Percentiles rank a stretch among this genome's conserved stretches.
Evolutionary conservation across 2,329 filamentous ascomycete species (phyloP).

Genomic region (Thelonectria rubi): DNA sequence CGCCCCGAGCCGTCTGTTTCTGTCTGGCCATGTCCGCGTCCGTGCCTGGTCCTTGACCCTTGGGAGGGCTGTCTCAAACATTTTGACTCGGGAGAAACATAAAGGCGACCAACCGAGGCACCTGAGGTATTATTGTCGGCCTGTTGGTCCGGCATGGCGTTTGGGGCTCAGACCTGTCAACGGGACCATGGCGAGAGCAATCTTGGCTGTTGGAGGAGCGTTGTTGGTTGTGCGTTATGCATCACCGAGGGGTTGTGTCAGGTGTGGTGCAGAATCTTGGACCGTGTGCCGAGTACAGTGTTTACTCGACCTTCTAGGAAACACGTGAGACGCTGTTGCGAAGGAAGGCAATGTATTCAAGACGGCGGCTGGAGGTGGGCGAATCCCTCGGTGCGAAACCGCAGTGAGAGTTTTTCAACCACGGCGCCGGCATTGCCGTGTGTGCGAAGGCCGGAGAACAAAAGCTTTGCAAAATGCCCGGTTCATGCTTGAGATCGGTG

Average conservation of each 20-base stretch:
- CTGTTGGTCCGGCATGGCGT: conserved; percentile 1
- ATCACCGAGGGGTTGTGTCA: background rate
- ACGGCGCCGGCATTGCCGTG: background rate
- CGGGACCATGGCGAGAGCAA: background rate
- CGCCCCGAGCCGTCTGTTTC: conserved; percentile 13
- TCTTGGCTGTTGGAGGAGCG: background rate
- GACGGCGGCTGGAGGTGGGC: background rate
- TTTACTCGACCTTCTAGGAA: too few species aligned
- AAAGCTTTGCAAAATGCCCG: background rate
- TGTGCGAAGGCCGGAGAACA: background rate
- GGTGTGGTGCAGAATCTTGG: background rate
- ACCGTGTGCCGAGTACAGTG: background rate
- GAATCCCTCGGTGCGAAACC: background rate
- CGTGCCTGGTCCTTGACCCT: conserved; percentile 10
- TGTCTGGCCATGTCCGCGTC: conserved; percentile 5
- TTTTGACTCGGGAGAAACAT: background rate
- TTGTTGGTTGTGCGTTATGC: background rate
- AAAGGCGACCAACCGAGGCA: background rate
- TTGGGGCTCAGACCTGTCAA: background rate
- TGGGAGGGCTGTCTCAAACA: background rate
- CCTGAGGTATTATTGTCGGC: background rate
- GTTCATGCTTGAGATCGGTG: background rate
- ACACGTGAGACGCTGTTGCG: background rate
- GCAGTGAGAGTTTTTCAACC: background rate
- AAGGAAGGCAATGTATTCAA: background rate